These are phyloP conservation scores for Ogataea siamensis DNA, from an alignment of 805 yeast species.

Conservation along the genomic window DNA sequence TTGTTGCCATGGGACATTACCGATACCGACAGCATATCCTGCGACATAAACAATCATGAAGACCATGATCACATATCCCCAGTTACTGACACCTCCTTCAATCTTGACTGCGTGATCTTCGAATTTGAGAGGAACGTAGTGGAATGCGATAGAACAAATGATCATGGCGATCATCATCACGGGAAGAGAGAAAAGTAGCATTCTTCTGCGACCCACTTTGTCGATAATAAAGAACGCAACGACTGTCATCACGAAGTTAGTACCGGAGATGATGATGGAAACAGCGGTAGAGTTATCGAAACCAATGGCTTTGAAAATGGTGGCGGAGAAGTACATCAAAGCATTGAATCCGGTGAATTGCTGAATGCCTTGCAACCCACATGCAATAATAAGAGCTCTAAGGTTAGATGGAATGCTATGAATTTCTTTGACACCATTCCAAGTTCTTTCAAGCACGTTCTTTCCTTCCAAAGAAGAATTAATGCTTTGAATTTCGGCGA, in stretches of 20 bases:
- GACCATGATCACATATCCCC: constrained; percentile 86
- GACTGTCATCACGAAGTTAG: constrained; percentile 85
- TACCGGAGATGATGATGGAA: constrained; percentile 88
- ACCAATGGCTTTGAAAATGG: constrained; percentile 89
- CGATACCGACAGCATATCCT: constrained; percentile 89
- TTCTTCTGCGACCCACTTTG: constrained; percentile 80
- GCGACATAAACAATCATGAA: constrained; percentile 88
- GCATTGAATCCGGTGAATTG: constrained; percentile 97
- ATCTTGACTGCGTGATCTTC: constrained; percentile 44
- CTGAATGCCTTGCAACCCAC: constrained; percentile 94
- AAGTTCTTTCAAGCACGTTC: constrained; percentile 46
- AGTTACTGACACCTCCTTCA: constrained; percentile 55
- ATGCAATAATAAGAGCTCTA: constrained; percentile 84
- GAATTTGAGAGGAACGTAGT: constrained; percentile 67
- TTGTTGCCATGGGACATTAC: constrained; percentile 98
- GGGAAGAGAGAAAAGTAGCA: constrained; percentile 77
- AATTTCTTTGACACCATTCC: constrained; percentile 60
- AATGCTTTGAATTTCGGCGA: constrained; percentile 58
- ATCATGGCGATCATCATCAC: constrained; percentile 77
- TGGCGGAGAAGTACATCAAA: constrained; percentile 90
- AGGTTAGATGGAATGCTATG: constrained; percentile 75
- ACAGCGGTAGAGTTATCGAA: constrained; percentile 90
- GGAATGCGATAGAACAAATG: constrained; percentile 88
- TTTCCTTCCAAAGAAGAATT: constrained; percentile 47
- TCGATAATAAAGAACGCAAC: constrained; percentile 87